Conservation (phyloP, 768 basidiomycete genomes). For the Russula sp. region DNA sequence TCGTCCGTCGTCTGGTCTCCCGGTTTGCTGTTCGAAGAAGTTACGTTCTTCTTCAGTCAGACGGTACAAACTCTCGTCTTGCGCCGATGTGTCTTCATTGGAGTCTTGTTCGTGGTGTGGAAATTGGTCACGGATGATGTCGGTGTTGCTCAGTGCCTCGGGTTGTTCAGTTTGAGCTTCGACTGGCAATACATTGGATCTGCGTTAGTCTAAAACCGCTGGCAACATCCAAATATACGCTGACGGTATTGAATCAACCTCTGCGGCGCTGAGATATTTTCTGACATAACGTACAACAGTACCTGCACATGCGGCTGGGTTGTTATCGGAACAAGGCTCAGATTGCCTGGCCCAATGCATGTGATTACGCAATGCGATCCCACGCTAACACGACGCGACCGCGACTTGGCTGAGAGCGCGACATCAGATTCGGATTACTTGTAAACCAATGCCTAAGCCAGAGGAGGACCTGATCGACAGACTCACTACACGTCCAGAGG, state of each 20-base stretch:
- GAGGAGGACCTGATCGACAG: conserved; percentile 27
- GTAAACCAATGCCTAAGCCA: conserved; percentile 20
- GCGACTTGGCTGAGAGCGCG: too few relatives aligned
- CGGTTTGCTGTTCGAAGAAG: too few relatives aligned
- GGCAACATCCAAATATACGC: not conserved
- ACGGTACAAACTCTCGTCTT: too few relatives aligned
- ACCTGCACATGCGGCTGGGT: too few relatives aligned
- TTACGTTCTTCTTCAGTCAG: too few relatives aligned
- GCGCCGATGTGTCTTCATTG: too few relatives aligned
- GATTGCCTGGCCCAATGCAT: too few relatives aligned
- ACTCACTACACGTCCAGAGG: conserved; percentile 34
- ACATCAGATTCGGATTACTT: too few relatives aligned
- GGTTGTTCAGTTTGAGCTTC: conserved; percentile 55
- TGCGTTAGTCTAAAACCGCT: conserved; percentile 22
- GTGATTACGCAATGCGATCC: conserved; percentile 12
- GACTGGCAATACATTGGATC: conserved; percentile 69
- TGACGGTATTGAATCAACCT: not conserved
- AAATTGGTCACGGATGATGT: too few relatives aligned
- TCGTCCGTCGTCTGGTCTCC: conserved; percentile 23
- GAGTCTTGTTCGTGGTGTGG: too few relatives aligned
- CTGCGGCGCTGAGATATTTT: not conserved
- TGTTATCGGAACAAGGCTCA: too few relatives aligned
- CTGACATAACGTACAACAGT: too few relatives aligned
- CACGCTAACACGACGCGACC: conserved; percentile 11
- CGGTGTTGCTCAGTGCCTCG: conserved; percentile 48